Percentiles rank a stretch among this genome's conserved stretches.
Evolutionary conservation across 805 yeast species (phyloP).

Genomic region (Pichia cephalocereana): DNA sequence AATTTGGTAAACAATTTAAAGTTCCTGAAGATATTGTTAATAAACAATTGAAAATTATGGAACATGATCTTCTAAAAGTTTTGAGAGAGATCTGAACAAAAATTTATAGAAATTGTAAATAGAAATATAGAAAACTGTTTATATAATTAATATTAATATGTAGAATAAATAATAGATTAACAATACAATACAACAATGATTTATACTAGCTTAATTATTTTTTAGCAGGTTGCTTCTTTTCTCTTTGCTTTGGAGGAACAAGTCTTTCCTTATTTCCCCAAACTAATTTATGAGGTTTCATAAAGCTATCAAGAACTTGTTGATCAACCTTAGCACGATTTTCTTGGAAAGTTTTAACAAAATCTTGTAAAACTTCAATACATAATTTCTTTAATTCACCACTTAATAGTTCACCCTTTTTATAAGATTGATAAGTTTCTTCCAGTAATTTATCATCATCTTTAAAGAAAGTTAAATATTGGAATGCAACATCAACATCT

Average conservation of each 20-base stretch:
- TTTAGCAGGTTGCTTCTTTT: constrained; percentile 27
- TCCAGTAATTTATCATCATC: constrained; percentile 79
- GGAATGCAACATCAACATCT: constrained; percentile 91
- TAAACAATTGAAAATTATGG: background rate
- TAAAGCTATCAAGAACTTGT: constrained; percentile 52
- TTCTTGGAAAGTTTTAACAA: constrained; percentile 75
- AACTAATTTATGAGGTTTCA: constrained; percentile 75
- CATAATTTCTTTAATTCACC: constrained; percentile 92
- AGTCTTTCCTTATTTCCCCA: constrained; percentile 68
- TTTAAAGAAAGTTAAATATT: constrained; percentile 80
- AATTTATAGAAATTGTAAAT: background rate
- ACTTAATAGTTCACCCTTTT: constrained; percentile 71
- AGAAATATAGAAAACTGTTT: background rate
- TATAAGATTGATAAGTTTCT: constrained; percentile 54
- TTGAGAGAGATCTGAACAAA: constrained; percentile 2
- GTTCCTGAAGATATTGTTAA: constrained; percentile 2
- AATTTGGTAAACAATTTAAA: constrained; percentile 13
- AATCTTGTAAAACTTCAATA: constrained; percentile 68
- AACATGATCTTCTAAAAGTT: constrained; percentile 3
- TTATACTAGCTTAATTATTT: constrained; percentile 6
- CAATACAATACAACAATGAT: too few relatives aligned
- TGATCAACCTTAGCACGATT: constrained; percentile 61
- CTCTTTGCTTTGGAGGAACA: constrained; percentile 57
- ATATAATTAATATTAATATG: too few relatives aligned
- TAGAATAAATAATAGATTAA: background rate